Percentiles rank a stretch among this genome's conserved stretches.
Conservation (phyloP, 345 rosid genomes). For the Murraya koenigii region DNA sequence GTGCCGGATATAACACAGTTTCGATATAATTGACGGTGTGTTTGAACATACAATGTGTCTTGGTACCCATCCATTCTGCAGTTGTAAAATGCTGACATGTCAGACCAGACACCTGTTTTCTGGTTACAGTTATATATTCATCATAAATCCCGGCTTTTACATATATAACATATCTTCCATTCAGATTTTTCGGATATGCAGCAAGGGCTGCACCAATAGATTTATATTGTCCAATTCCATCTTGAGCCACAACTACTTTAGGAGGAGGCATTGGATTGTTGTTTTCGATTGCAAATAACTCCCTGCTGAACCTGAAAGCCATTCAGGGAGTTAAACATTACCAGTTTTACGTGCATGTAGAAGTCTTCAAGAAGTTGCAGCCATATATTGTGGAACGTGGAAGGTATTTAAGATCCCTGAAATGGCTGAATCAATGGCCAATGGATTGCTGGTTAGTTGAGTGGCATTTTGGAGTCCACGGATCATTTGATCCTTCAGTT, state of each 20-base stretch:
- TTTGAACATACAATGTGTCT: constrained; percentile 45
- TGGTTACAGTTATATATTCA: constrained; percentile 43
- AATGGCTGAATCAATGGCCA: constrained; percentile 37
- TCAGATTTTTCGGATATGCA: constrained; percentile 30
- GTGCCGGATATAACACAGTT: constrained; percentile 58
- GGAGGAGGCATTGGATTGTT: constrained; percentile 24
- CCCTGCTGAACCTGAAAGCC: constrained; percentile 38
- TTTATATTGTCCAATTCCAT: constrained; percentile 47
- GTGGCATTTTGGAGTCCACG: constrained; percentile 31
- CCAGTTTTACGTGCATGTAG: not conserved
- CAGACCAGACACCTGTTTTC: constrained; percentile 42
- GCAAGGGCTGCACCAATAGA: constrained; percentile 40
- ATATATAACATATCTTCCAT: constrained; percentile 51
- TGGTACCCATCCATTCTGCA: constrained; percentile 58
- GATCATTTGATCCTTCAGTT: constrained; percentile 15
- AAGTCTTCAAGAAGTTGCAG: constrained; percentile 16
- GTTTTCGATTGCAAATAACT: constrained; percentile 23
- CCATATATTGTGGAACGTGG: constrained; percentile 14
- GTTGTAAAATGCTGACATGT: constrained; percentile 48
- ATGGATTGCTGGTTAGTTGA: constrained; percentile 43
- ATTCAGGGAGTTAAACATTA: constrained; percentile 24
- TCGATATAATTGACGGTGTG: constrained; percentile 52
- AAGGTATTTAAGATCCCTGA: constrained; percentile 28
- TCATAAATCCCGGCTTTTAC: constrained; percentile 65
- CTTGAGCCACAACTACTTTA: constrained; percentile 45